Conservation (phyloP, 805 yeast genomes). For the Lipomyces oligophaga region DNA sequence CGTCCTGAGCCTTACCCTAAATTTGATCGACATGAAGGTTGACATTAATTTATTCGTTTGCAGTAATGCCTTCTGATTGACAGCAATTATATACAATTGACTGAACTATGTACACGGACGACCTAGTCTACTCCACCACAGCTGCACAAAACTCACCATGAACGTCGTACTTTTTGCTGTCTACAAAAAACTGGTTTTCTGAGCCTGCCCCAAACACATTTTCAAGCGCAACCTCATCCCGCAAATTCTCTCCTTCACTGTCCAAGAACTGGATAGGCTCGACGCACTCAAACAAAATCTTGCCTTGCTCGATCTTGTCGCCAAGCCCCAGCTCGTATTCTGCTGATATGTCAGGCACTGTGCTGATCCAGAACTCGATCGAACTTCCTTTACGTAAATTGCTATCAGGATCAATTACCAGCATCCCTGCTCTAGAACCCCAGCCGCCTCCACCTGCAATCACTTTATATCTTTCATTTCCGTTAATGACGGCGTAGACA, state of each 20-base stretch:
- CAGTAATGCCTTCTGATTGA: no score
- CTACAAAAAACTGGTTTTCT: constrained; percentile 21
- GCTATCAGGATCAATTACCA: constrained; percentile 63
- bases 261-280: constrained; percentile 22
- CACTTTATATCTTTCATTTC: constrained; percentile 45
- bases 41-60: no score
- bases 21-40: no score
- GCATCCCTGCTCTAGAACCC: constrained; percentile 64
- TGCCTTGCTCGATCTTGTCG: constrained; percentile 2
- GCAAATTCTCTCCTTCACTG: background rate
- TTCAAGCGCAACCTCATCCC: constrained; percentile 15
- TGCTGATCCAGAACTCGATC: constrained; percentile 40
- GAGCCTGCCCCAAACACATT: constrained; percentile 26
- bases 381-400: constrained; percentile 44
- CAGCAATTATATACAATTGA: no score
- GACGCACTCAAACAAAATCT: constrained; percentile 23
- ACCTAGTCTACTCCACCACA: no score
- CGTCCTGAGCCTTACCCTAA: no score
- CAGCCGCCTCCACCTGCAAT: constrained; percentile 76
- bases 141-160: constrained; percentile 27
- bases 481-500: constrained; percentile 26
- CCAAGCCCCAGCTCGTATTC: constrained; percentile 5
- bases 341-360: background rate
- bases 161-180: constrained; percentile 18
- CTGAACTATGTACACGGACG: no score